Percentiles rank a stretch among this genome's conserved stretches.
Evolutionary conservation across 768 basidiomycete species (phyloP).

Genomic region (Kwoniella dejecticola): DNA sequence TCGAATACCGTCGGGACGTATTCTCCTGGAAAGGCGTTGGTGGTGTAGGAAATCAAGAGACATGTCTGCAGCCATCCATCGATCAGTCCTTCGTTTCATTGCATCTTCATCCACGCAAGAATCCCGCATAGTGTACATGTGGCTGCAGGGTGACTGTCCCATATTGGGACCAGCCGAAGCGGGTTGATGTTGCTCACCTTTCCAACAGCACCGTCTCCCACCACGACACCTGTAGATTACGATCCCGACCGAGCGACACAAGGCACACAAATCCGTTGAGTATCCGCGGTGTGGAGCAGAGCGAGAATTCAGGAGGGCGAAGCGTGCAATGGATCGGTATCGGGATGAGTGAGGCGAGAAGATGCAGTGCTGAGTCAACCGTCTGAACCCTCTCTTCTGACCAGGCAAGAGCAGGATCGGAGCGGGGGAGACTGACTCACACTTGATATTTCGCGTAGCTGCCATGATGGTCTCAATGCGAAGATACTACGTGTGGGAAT

Average conservation of each 20-base stretch:
- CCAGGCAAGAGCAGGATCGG: too few relatives aligned
- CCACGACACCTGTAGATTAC: constrained; percentile 77
- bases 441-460: constrained; percentile 30
- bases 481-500: neutral
- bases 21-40: constrained; percentile 80
- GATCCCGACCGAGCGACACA: constrained; percentile 10
- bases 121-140: too few relatives aligned
- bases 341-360: too few relatives aligned
- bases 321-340: too few relatives aligned
- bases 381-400: too few relatives aligned
- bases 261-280: too few relatives aligned
- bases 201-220: constrained; percentile 97
- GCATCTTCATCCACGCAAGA: too few relatives aligned
- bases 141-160: neutral
- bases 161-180: neutral
- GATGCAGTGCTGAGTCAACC: too few relatives aligned
- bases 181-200: constrained; percentile 64
- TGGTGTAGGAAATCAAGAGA: constrained; percentile 98
- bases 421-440: too few relatives aligned
- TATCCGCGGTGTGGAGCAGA: too few relatives aligned
- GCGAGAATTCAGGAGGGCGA: too few relatives aligned
- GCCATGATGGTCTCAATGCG: constrained; percentile 14
- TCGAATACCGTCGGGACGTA: constrained; percentile 76
- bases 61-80: constrained; percentile 69
- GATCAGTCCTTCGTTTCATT: constrained; percentile 23